Percentiles rank a stretch among this genome's conserved stretches.
Evolutionary conservation across 176 grass and related monocot species (phyloP).

Genomic region (Lolium multiflorum): DNA sequence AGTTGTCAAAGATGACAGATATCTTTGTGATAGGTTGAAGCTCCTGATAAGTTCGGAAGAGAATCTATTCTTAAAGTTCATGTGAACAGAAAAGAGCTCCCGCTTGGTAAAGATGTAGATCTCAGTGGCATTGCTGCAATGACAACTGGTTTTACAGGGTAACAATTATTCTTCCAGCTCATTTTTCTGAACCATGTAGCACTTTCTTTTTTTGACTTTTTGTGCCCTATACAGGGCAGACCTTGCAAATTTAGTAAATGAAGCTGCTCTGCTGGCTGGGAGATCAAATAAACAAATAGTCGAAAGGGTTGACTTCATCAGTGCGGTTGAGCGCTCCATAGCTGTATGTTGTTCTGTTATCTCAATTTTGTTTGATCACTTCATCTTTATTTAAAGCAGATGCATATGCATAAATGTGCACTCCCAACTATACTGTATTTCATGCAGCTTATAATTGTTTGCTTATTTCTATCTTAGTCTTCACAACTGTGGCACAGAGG

Average conservation of each 20-base stretch:
- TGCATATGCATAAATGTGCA: background rate
- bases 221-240: constrained; percentile 84
- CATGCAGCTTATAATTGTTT: constrained; percentile 5
- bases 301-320: constrained; percentile 97
- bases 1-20: constrained; percentile 33
- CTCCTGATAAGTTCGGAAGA: constrained; percentile 89
- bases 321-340: constrained; percentile 96
- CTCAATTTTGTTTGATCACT: background rate
- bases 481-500: constrained; percentile 5
- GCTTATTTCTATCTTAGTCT: constrained; percentile 36
- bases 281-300: constrained; percentile 89
- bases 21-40: constrained; percentile 77
- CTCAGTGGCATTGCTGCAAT: constrained; percentile 89
- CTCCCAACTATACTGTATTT: constrained; percentile 12
- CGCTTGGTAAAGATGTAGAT: constrained; percentile 88
- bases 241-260: constrained; percentile 99
- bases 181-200: constrained; percentile 21
- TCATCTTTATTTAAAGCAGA: constrained; percentile 20
- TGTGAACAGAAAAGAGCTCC: constrained; percentile 88
- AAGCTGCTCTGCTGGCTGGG: constrained; percentile 97
- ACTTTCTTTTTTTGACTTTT: constrained; percentile 42
- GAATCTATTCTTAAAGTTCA: constrained; percentile 98
- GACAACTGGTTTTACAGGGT: constrained; percentile 99
- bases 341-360: constrained; percentile 77
- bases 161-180: constrained; percentile 30